Evolutionary conservation across 2,329 filamentous ascomycete genomes (phyloP), one percentile per base, ranked within the genome.

Genomic region (Alternaria sp.): DNA sequence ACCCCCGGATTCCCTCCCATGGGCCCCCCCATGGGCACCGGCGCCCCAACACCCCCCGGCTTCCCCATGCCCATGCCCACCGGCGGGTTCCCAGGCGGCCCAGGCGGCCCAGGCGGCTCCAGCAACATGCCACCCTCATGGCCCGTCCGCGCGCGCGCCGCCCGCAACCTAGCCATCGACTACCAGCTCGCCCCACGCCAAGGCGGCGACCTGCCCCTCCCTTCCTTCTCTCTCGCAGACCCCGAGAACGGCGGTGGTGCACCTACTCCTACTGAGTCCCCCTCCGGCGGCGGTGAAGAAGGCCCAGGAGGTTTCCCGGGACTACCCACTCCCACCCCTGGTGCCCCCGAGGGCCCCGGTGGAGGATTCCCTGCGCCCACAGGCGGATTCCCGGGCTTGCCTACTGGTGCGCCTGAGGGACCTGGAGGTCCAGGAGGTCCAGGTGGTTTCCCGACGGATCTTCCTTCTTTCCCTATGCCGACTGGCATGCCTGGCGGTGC

Each of bases 171-270:
- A 10, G 61, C 62, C 12, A 59, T 70, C 52, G 63, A 70, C 62
- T 70, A 69, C 50, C 57, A 63, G 28, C 67, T 70, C 25, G 68
- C 67, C 10, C 65, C 68, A 45, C 58, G 63, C 30, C 66, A 67
- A 60, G 59, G 47, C 5, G 43, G 19, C 21, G 13, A 36, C 47
- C 40, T 59, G 7, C 17, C 63, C 15, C 63, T 70, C 6, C 67
- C 67, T 4, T 52, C 50, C 15, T 68, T 70, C 58, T 63, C 59
- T n/a, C 40, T 67, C 5, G 36, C 62, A 25, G 63, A 67, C 10
- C 65, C 65, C 11, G 51, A 30, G 21, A 21, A 40, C 21, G 58
- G 44, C 49, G 28, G 47, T 2, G 28, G 47, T 2, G 51, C 58
- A 17, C n/a, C 52, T 28, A 11, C 13, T 23, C 51, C 58, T 19